Conservation (phyloP, 164 flowering plant species). For the Aristolochia californica region DNA sequence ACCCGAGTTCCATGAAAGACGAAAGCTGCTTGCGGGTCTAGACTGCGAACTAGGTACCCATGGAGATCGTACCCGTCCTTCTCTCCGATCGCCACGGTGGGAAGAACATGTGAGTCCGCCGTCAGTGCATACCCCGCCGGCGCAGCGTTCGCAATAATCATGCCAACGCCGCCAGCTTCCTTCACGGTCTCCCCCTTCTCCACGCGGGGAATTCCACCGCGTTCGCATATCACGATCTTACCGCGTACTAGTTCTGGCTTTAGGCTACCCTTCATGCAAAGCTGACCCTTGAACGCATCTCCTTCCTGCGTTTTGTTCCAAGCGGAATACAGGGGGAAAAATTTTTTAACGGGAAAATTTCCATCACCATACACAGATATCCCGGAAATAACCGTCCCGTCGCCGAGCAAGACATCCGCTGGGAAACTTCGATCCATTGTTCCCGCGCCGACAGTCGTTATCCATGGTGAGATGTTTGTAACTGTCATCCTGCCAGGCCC, state of each 20-base stretch:
- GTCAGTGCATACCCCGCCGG: constrained; percentile 26
- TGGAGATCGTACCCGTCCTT: constrained; percentile 14
- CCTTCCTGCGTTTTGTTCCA: constrained; percentile 8
- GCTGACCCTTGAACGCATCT: constrained; percentile 3
- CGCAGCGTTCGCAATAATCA: constrained; percentile 25
- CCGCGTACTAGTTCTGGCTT: constrained; percentile 25
- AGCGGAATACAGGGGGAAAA: constrained; percentile 21
- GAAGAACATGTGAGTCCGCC: constrained; percentile 35
- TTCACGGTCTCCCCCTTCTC: constrained; percentile 28
- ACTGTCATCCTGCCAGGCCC: constrained; percentile 25
- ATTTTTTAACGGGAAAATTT: constrained; percentile 9
- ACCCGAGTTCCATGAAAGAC: constrained; percentile 29
- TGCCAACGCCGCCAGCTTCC: constrained; percentile 41
- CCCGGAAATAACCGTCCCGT: constrained; percentile 28
- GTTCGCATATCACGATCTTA: constrained; percentile 41
- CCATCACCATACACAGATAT: constrained; percentile 29
- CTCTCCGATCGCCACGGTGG: constrained; percentile 26
- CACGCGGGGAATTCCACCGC: constrained; percentile 21
- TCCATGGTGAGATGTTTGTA: constrained; percentile 46
- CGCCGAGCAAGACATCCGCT: constrained; percentile 27
- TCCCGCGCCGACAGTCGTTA: constrained; percentile 51
- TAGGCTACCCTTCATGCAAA: constrained; percentile 29
- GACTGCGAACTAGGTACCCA: constrained; percentile 7
- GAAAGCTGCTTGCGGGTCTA: constrained; percentile 21
- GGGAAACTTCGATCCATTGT: constrained; percentile 42